Evolutionary conservation across 495 filamentous ascomycete genomes (phyloP).

Genomic region (Lepraria neglecta): DNA sequence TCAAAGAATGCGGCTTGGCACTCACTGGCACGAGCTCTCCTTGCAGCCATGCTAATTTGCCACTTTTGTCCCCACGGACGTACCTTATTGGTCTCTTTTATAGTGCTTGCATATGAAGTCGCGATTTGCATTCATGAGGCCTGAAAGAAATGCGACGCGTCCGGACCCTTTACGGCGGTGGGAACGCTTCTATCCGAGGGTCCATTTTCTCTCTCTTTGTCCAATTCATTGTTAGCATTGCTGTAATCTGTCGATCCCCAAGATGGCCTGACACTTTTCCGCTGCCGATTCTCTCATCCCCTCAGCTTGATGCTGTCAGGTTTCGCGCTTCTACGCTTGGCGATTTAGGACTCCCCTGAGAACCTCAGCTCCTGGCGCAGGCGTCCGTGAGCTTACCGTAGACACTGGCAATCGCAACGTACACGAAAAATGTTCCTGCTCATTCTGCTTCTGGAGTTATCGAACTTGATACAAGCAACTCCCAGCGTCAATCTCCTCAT

Average conservation of each 20-base stretch:
- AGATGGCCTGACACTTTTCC: not conserved
- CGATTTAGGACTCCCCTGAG: not conserved
- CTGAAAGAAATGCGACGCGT: conserved; percentile 13
- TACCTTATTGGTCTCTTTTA: conserved; percentile 5
- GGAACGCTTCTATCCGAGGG: not conserved
- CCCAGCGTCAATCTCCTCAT: conserved; percentile 58
- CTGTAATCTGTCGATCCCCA: not conserved
- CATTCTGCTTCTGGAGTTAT: conserved; percentile 32
- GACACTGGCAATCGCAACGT: not conserved
- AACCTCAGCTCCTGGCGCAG: not conserved
- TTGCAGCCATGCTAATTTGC: conserved; percentile 16
- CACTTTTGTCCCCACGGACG: not conserved
- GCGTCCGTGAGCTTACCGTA: not conserved
- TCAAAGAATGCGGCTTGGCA: conserved; percentile 14
- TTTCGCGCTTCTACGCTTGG: not conserved
- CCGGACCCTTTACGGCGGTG: not conserved
- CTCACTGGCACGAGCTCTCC: conserved; percentile 3
- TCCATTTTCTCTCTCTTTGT: conserved; percentile 6
- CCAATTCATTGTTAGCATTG: not conserved
- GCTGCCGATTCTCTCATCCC: not conserved
- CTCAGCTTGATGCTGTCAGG: conserved; percentile 3
- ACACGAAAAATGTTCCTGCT: conserved; percentile 31
- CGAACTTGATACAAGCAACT: conserved; percentile 36
- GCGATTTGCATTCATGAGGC: conserved; percentile 13
- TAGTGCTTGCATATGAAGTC: not conserved